Evolutionary conservation across 2,329 filamentous ascomycete genomes (phyloP).

Genomic region (Colletotrichum musae): DNA sequence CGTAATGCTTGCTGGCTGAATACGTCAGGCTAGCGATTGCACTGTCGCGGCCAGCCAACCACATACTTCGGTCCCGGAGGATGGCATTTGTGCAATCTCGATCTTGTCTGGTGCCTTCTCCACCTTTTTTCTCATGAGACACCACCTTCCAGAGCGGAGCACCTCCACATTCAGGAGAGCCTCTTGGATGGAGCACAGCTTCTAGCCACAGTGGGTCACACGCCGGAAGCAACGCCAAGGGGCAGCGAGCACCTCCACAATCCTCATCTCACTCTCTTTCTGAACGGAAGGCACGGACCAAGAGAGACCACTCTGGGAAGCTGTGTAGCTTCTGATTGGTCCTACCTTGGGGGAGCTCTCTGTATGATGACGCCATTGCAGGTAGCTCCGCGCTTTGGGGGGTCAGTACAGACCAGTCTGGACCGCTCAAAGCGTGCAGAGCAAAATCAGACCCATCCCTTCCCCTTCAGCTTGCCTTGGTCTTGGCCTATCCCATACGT

Average conservation of each 20-base stretch:
- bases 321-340: slow-evolving; percentile 15
- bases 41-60: slow-evolving; percentile 30
- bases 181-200: slow-evolving; percentile 5
- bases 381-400: slow-evolving; percentile 29
- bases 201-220: slow-evolving; percentile 33
- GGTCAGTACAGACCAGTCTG: slow-evolving; percentile 34
- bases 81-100: slow-evolving; percentile 41
- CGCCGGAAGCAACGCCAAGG: slow-evolving; percentile 18
- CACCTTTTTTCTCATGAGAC: slow-evolving; percentile 15
- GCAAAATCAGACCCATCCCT: slow-evolving; percentile 10
- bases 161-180: slow-evolving; percentile 32
- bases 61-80: slow-evolving; percentile 17
- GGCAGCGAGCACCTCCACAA: slow-evolving; percentile 7
- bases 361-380: slow-evolving; percentile 29
- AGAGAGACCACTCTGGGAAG: background rate
- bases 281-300: slow-evolving; percentile 13
- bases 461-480: slow-evolving; percentile 12
- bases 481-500: background rate
- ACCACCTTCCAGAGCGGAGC: slow-evolving; percentile 18
- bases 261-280: slow-evolving; percentile 5
- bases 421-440: slow-evolving; percentile 35
- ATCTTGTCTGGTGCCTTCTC: slow-evolving; percentile 20
- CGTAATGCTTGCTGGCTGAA: slow-evolving; percentile 26
- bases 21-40: slow-evolving; percentile 40
- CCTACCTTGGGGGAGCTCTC: slow-evolving; percentile 1